A percentile compares a stretch with the other conserved stretches of the same genome.
Evolutionary conservation across 2,329 filamentous ascomycete genomes (phyloP).

Genomic region (Cordyceps militaris): DNA sequence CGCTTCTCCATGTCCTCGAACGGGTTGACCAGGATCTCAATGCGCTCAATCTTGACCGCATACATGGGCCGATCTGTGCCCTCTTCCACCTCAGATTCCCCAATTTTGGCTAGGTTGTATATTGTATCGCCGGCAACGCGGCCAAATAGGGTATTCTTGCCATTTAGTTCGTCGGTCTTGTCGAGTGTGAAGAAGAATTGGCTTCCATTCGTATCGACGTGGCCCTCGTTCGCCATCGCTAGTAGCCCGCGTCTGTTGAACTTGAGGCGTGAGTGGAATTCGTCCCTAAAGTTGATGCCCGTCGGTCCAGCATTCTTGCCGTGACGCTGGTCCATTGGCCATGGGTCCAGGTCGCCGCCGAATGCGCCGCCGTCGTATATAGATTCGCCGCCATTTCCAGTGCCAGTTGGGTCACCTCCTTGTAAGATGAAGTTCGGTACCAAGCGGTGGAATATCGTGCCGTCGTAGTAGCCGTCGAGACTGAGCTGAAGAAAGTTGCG

Average conservation of each 20-base stretch:
- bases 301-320: constrained; percentile 53
- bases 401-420: constrained; percentile 89
- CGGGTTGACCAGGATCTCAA: constrained; percentile 74
- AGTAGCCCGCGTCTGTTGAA: constrained; percentile 86
- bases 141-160: constrained; percentile 90
- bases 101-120: constrained; percentile 92
- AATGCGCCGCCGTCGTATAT: constrained; percentile 83
- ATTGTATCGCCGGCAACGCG: constrained; percentile 89
- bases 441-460: constrained; percentile 88
- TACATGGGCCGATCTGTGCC: constrained; percentile 79
- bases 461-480: constrained; percentile 90
- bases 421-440: constrained; percentile 90
- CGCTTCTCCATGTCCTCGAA: constrained; percentile 75
- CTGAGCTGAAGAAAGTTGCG: constrained; percentile 95
- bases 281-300: constrained; percentile 65
- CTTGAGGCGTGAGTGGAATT: constrained; percentile 85
- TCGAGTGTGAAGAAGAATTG: constrained; percentile 96
- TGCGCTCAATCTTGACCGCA: constrained; percentile 66
- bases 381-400: constrained; percentile 82
- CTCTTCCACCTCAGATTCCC: constrained; percentile 73
- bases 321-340: constrained; percentile 59
- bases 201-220: constrained; percentile 74
- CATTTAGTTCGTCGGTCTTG: constrained; percentile 75
- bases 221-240: constrained; percentile 91
- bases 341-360: constrained; percentile 64